Percentiles rank a stretch among this genome's conserved stretches.
These are phyloP conservation scores for Rhododendron ferrugineum DNA, from an alignment of 148 eudicot species.

Conservation along the genomic window DNA sequence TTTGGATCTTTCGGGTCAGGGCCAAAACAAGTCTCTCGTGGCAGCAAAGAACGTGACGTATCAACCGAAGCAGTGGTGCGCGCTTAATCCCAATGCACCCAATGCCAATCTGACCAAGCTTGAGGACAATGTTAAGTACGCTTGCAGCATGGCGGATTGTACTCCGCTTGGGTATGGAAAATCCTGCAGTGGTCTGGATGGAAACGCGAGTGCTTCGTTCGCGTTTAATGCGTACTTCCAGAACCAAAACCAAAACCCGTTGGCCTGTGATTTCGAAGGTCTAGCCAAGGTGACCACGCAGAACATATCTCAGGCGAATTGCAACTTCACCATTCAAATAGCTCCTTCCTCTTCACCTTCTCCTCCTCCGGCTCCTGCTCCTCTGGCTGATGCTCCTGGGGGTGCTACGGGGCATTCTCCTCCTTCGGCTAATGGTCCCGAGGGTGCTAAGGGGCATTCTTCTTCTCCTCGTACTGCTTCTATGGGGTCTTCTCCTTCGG, in stretches of 20 bases:
- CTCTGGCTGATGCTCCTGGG: background rate
- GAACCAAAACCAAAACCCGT: conserved; percentile 43
- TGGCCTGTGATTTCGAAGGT: conserved; percentile 63
- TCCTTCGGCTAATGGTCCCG: background rate
- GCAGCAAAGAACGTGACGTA: conserved; percentile 60
- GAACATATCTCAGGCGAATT: conserved; percentile 58
- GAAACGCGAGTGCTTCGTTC: conserved; percentile 57
- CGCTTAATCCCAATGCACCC: conserved; percentile 32
- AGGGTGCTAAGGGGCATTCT: background rate
- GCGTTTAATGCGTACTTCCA: conserved; percentile 81
- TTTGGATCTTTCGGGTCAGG: conserved; percentile 50
- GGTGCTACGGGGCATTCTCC: conserved; percentile 1
- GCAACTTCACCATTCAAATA: conserved; percentile 75
- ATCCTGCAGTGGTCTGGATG: conserved; percentile 65
- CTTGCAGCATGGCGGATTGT: conserved; percentile 68
- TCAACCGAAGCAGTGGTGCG: conserved; percentile 61
- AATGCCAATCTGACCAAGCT: conserved; percentile 46
- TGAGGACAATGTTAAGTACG: conserved; percentile 48
- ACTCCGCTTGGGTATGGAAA: conserved; percentile 74
- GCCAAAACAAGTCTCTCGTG: conserved; percentile 41
- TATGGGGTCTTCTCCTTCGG: background rate
- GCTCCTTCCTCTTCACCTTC: conserved; percentile 25
- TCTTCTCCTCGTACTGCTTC: background rate
- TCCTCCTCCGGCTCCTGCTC: background rate
- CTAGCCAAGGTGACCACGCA: conserved; percentile 47